phyloP scores from a whole-genome alignment of 768 basidiomycete species.

The Obba rivulosa region DNA sequence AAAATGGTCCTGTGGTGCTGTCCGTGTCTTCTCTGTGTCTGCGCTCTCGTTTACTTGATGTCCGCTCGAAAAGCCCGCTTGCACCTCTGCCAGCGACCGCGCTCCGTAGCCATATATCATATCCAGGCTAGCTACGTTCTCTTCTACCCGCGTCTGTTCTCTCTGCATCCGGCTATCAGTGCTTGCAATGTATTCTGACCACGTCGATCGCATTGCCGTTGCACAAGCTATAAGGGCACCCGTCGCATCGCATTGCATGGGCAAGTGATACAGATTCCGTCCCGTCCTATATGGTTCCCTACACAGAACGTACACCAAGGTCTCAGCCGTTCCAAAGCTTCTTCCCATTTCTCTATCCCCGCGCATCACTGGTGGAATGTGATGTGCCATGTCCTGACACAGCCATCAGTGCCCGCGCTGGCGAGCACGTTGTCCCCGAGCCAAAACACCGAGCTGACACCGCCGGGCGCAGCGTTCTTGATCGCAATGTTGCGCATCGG shows the following conservation, averaged over 20 bases:
- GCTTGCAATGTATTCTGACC: slow-evolving; percentile 1
- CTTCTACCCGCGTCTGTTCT: slow-evolving; percentile 1
- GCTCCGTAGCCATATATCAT: not conserved
- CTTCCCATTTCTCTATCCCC: no score
- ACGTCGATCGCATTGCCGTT: no score
- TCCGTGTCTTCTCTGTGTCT: slow-evolving; percentile 1
- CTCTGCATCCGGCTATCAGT: slow-evolving; percentile 3
- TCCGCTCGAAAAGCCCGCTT: not conserved
- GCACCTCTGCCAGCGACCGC: no score
- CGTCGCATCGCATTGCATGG: no score
- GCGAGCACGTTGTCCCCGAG: slow-evolving; percentile 52
- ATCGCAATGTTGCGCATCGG: slow-evolving; percentile 73
- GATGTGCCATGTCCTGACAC: slow-evolving; percentile 69
- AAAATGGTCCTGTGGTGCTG: slow-evolving; percentile 2
- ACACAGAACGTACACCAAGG: no score
- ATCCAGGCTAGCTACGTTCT: not conserved
- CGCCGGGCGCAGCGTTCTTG: slow-evolving; percentile 83
- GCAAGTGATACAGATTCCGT: no score
- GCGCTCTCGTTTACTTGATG: not conserved
- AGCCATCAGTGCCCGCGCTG: slow-evolving; percentile 78
- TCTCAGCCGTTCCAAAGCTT: no score
- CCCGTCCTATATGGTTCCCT: no score
- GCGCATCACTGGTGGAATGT: slow-evolving; percentile 31
- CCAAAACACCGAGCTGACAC: slow-evolving; percentile 82
- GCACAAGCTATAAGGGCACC: no score